Base-by-base conservation (phyloP, 805 yeast species). In the Saccharomyces jurei region DNA sequence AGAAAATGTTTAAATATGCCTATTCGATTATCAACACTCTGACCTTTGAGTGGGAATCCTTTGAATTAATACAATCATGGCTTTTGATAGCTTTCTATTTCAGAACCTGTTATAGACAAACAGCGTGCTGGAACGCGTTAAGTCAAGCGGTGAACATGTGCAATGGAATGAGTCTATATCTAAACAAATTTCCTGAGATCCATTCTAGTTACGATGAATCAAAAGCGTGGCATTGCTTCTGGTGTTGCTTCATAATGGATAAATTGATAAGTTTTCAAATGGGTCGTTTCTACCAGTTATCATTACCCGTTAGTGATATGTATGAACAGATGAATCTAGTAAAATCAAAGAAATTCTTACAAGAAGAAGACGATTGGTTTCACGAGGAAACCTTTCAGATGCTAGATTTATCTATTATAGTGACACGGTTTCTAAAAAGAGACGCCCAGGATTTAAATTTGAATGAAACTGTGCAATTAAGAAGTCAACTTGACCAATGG, bases 231-330 rank as follows among this genome's bases (percentile, higher is more conserved):
- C 70, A 85, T 50, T 74, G 82, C 1, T 83, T 79, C 62, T 82
- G 84, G 82, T 58, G 76, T 22, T 79, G 78, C 5, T 83, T 76
- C 59, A 74, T 80, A 1, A 70, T 79, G 69, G 88, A 83, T 60
- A 71, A 82, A 56, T 56, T 81, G 14, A 64, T 80, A 56, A 80
- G 80, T 4, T 67, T 81, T 46, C 85, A 81, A 55, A 72, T 75
- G 41, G 87, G 86, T 1, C 67, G 81, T 48, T 68, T 71, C 49
- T 70, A 58, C 68, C 63, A 71, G 69, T 30, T 65, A 70, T 54
- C 56, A 10, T 46, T 56, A 28, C 66, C 68, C 4, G 58, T 59
- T 3, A 52, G 53, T 5, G 53, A 57, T 17, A 63, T 65, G 68
- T 28, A 28, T 14, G 27, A 26, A 21, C 46, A 49, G 14, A 22